phyloP scores from a whole-genome alignment of 106 monocot genomes.

The Cymbidium sinense region DNA sequence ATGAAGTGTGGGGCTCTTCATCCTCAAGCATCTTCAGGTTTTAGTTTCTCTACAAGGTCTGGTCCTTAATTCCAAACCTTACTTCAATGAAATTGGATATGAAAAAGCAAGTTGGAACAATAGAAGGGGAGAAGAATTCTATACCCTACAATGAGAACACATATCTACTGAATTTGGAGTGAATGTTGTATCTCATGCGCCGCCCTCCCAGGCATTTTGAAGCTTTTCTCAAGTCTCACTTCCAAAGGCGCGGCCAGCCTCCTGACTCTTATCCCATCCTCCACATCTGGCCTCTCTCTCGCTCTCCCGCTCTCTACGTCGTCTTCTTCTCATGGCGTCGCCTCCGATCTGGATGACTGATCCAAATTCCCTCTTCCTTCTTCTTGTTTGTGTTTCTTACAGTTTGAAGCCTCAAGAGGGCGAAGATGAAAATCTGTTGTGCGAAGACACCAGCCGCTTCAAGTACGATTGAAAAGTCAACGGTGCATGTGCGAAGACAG shows the following conservation, averaged over 20 bases:
- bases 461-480: too few relatives aligned
- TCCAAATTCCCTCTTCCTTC: constrained; percentile 26
- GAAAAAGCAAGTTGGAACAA: constrained; percentile 92
- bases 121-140: constrained; percentile 95
- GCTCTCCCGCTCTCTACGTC: not conserved
- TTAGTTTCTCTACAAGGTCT: constrained; percentile 95
- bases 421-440: too few relatives aligned
- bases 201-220: constrained; percentile 94
- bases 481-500: too few relatives aligned
- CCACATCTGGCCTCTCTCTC: too few relatives aligned
- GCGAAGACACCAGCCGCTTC: too few relatives aligned
- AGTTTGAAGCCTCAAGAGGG: too few relatives aligned
- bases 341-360: not conserved
- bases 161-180: constrained; percentile 73
- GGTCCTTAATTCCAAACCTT: constrained; percentile 89
- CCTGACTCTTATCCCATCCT: too few relatives aligned
- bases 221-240: constrained; percentile 54
- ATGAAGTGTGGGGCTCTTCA: constrained; percentile 94
- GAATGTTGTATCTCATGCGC: constrained; percentile 81
- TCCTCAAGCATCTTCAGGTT: constrained; percentile 95
- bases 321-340: not conserved
- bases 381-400: too few relatives aligned
- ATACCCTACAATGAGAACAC: constrained; percentile 95
- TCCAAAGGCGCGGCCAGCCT: constrained; percentile 39
- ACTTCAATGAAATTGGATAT: constrained; percentile 98